Conservation (phyloP, 345 rosid species). For the Murraya koenigii region DNA sequence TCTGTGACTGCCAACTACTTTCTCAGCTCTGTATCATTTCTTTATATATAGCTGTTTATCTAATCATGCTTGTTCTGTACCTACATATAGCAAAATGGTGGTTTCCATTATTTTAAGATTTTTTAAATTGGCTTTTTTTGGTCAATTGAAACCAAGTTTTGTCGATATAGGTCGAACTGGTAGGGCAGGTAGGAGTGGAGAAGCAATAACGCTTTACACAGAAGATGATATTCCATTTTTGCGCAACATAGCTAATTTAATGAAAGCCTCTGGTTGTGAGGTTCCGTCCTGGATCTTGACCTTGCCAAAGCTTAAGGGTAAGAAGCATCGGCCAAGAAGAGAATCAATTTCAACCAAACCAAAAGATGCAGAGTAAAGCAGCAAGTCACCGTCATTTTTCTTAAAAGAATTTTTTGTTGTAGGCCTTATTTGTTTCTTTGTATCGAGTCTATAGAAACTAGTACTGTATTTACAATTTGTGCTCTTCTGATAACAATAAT, state of each 20-base stretch:
- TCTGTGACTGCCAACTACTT: not conserved
- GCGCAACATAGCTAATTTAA: conserved; percentile 81
- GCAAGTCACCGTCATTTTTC: not conserved
- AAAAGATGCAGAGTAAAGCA: conserved; percentile 29
- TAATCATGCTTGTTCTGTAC: not conserved
- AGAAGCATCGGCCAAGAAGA: conserved; percentile 72
- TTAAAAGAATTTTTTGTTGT: not conserved
- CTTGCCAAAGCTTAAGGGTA: conserved; percentile 72
- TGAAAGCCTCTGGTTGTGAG: conserved; percentile 86
- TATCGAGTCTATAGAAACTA: not conserved
- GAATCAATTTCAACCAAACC: conserved; percentile 71
- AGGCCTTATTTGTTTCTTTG: not conserved
- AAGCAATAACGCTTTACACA: conserved; percentile 78
- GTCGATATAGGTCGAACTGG: conserved; percentile 69
- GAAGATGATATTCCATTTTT: conserved; percentile 75
- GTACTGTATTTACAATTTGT: too few relatives aligned
- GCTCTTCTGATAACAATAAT: too few relatives aligned
- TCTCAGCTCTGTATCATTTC: not conserved
- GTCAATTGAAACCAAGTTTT: conserved; percentile 4
- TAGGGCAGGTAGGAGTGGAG: conserved; percentile 90
- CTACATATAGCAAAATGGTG: not conserved
- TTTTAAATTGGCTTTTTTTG: not conserved
- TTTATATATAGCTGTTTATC: not conserved
- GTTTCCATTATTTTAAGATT: not conserved
- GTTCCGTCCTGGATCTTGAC: conserved; percentile 84